Evolutionary conservation across 2,329 filamentous ascomycete genomes (phyloP).

Genomic region (Drechslera avenae): DNA sequence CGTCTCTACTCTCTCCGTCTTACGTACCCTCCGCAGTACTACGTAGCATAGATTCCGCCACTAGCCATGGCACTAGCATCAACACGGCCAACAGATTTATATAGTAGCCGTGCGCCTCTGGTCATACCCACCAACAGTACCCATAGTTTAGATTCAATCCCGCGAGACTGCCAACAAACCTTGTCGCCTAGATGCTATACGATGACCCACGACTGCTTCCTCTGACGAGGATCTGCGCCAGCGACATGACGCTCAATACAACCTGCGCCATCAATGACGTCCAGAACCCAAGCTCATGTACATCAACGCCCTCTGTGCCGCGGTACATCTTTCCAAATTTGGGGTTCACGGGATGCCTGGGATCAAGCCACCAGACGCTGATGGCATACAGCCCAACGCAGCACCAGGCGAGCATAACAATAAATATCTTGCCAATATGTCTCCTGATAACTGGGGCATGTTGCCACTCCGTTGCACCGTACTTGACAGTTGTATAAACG

Average conservation of each 20-base stretch:
- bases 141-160: constrained; percentile 61
- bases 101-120: constrained; percentile 57
- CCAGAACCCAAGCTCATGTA: constrained; percentile 59
- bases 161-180: constrained; percentile 77
- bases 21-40: constrained; percentile 39
- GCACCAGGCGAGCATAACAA: constrained; percentile 45
- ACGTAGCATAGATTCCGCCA: constrained; percentile 53
- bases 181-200: constrained; percentile 79
- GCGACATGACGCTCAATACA: constrained; percentile 48
- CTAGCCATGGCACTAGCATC: constrained; percentile 48
- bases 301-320: constrained; percentile 52
- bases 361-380: constrained; percentile 54
- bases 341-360: constrained; percentile 56
- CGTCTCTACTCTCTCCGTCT: neutral
- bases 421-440: constrained; percentile 50
- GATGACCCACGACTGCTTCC: constrained; percentile 57
- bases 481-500: constrained; percentile 54
- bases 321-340: constrained; percentile 44
- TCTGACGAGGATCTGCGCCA: constrained; percentile 54
- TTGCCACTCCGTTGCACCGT: constrained; percentile 53
- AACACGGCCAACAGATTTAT: constrained; percentile 52
- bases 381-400: constrained; percentile 51
- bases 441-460: constrained; percentile 51
- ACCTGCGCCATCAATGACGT: constrained; percentile 55
- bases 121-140: constrained; percentile 57